Evolutionary conservation across 805 yeast genomes (phyloP).

Genomic region (Candida ponderosae): DNA sequence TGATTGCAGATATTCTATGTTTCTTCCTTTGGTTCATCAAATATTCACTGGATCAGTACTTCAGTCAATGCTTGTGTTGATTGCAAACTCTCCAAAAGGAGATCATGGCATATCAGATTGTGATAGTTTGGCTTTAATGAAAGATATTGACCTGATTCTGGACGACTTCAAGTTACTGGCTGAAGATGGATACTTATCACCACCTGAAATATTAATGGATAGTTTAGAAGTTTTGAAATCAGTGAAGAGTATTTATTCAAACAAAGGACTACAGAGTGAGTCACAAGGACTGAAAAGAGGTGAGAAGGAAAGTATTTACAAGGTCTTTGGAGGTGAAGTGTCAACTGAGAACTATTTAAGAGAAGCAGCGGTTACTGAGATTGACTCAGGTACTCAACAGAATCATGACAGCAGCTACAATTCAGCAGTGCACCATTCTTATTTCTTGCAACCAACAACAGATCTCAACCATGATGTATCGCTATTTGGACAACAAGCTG

Average conservation of each 20-base stretch:
- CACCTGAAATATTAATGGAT: slow-evolving; percentile 20
- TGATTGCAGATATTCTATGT: slow-evolving; percentile 18
- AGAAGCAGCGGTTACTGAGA: slow-evolving; percentile 19
- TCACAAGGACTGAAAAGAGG: slow-evolving; percentile 14
- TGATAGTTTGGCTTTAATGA: slow-evolving; percentile 15
- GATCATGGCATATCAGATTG: slow-evolving; percentile 9
- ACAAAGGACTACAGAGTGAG: slow-evolving; percentile 13
- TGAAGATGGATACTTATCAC: slow-evolving; percentile 16
- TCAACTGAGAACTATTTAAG: slow-evolving; percentile 22
- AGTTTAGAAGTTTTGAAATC: slow-evolving; percentile 19
- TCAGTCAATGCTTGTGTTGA: slow-evolving; percentile 22
- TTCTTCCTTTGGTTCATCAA: slow-evolving; percentile 25
- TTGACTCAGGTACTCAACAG: no score
- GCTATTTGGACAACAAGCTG: no score
- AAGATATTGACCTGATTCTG: slow-evolving; percentile 19
- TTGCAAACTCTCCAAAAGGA: slow-evolving; percentile 11
- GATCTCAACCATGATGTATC: no score
- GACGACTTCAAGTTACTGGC: slow-evolving; percentile 17
- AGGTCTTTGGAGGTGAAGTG: slow-evolving; percentile 22
- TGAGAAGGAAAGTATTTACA: slow-evolving; percentile 22
- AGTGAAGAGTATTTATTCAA: slow-evolving; percentile 14
- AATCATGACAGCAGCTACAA: no score
- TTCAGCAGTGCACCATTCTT: no score
- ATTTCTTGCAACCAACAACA: no score
- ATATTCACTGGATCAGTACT: slow-evolving; percentile 24